Evolutionary conservation across 1,139 yeast genomes (phyloP), one percentile per base, ranked within the genome.

Genomic region (Diutina pseudorugosa): DNA sequence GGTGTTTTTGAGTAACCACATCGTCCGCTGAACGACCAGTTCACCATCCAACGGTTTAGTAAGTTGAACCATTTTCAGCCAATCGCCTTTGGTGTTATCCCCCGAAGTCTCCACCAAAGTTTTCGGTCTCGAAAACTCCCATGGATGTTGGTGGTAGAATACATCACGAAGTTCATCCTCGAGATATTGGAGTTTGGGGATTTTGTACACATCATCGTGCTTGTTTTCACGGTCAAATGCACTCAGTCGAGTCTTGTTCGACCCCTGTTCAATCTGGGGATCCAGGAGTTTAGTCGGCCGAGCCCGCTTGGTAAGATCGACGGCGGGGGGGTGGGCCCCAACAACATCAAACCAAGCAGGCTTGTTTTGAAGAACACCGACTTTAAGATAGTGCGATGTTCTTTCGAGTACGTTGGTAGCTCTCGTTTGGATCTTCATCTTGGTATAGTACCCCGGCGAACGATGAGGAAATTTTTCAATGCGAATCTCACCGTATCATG

Each of bases 121-220:
- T 64, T 88, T 88, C n/a, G 98, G 97, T 59, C 96, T 80, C 2
- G 98, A 87, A 55, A 91, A 73, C 68, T 93, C 99, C 98, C 98
- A 93, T 12, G 99, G 98, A 67, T 93, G 99, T 65, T 91, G 96
- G 56, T 81, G 82, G 67, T 84, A 93, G 63, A 93, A 93, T 33
- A 86, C 73, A 52, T 78, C 75, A 70, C 98, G 80, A 60, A 93
- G 70, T 60, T 82, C 80, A 67, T 93, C 98, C 67, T 93, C 98
- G 52, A 85, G 71, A 62, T 81, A 90, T 55, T 68, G 69, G 61
- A 93, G 73, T 59, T 80, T 79, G 51, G 85, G 83, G 6, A 89
- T 77, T 56, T 75, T 71, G 61, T 79, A 78, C 41, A 71, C 62
- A 52, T 61, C 56, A 52, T 65, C 65, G 60, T 73, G 72, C 51